Base-by-base conservation (phyloP, 495 filamentous ascomycete genomes). In the Penicillium coprophilum region DNA sequence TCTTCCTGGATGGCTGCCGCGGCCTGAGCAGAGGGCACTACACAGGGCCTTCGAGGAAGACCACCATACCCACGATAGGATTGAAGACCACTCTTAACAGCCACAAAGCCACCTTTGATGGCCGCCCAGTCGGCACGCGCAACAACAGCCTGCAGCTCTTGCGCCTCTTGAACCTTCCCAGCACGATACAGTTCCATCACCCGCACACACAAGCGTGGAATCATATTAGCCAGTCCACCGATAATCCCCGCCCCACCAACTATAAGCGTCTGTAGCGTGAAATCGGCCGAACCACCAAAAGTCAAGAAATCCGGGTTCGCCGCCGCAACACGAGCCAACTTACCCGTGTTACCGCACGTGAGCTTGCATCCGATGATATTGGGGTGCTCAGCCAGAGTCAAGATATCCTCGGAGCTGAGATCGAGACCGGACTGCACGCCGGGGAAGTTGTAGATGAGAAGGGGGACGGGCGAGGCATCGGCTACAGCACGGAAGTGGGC, bases 371-470 rank as follows among this genome's bases (percentile, higher is more conserved):
- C 92, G 51, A 91, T 85, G 63, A 97, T 93, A 65, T 96, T 96
- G 61, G 86, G 81, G 69, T 96, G 91, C 59, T 84, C 69, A 4
- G 91, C 71, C 19, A 96, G 81, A 50, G 83, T 71, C 48, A 88
- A 77, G 68, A 96, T 89, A 57, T 85, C 78, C 63, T 96, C 90
- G 0, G 90, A 94, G 50, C 81, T 85, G 45, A 96, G 85, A 65
- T 96, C 92, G 51, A 94, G 75, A 12, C 92, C 92, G 12, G 82
- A 77, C 31, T 87, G 88, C 3, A 89, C 92, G 17, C 84, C 90
- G 28, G 92, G 92, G 74, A 87, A 97, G 76, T 96, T 97, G 79
- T 97, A 97, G 67, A 97, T 92, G 57, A 96, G 77, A 54, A 97
- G 81, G 1, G 92, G 92, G 45, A 97, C 82, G 6, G 91, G 92